Evolutionary conservation across 768 basidiomycete species (phyloP).

Genomic region (Hygrocybe coccinea): DNA sequence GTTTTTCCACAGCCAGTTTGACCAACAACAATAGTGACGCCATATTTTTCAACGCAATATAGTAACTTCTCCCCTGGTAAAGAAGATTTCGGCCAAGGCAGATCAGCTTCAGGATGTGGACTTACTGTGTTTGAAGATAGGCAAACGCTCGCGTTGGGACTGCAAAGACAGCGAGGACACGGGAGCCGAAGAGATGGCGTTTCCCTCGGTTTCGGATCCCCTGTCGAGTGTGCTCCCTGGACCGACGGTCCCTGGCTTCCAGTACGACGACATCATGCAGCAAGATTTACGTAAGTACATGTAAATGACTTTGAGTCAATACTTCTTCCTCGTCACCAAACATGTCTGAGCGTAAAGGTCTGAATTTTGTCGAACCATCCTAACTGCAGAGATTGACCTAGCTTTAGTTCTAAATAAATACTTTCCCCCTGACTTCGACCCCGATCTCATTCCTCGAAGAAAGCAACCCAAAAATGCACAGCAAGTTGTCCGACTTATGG

Average conservation of each 20-base stretch:
- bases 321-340: constrained; percentile 20
- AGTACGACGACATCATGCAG: constrained; percentile 47
- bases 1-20: constrained; percentile 98
- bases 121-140: constrained; percentile 87
- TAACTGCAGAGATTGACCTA: constrained; percentile 3
- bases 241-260: constrained; percentile 83
- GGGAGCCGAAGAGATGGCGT: constrained; percentile 62
- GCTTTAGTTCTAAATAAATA: constrained; percentile 83
- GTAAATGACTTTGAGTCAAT: too few relatives aligned
- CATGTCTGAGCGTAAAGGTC: constrained; percentile 86
- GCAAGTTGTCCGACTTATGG: constrained; percentile 98
- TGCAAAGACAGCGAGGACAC: constrained; percentile 56
- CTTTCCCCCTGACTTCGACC: constrained; percentile 98
- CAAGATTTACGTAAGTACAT: not conserved
- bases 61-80: constrained; percentile 68
- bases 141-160: constrained; percentile 74
- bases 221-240: constrained; percentile 89
- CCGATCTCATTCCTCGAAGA: constrained; percentile 76
- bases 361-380: constrained; percentile 3
- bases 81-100: constrained; percentile 2
- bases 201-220: constrained; percentile 69
- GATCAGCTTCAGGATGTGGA: constrained; percentile 10
- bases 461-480: constrained; percentile 92
- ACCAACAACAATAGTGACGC: constrained; percentile 84
- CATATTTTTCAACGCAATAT: constrained; percentile 77